Percentiles rank a stretch among this genome's conserved stretches.
Conservation (phyloP, 805 yeast species). For the Priceomyces carsonii region DNA sequence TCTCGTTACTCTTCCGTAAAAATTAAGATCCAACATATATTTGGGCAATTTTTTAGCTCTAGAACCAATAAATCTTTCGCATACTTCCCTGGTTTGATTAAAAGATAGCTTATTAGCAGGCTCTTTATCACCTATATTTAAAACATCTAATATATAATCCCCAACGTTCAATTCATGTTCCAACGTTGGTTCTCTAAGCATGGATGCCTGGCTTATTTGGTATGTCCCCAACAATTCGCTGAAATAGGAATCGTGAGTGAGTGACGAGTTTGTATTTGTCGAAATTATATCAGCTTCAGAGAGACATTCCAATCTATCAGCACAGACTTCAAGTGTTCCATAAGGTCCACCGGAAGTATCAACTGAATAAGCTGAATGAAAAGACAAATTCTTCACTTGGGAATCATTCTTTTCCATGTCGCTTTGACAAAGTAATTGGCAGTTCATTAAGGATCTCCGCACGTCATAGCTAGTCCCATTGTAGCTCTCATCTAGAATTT, state of each 20-base stretch:
- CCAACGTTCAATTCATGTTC: constrained; percentile 44
- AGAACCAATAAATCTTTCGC: constrained; percentile 29
- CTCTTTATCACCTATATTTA: background rate
- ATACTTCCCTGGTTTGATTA: constrained; percentile 12
- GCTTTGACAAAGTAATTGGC: constrained; percentile 42
- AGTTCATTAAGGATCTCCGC: constrained; percentile 44
- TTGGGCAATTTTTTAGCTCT: constrained; percentile 36
- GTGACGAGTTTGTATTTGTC: constrained; percentile 22
- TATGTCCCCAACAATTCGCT: constrained; percentile 39
- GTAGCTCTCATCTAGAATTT: constrained; percentile 21
- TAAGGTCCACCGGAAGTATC: too few species aligned
- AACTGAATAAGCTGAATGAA: too few species aligned
- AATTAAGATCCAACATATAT: constrained; percentile 23
- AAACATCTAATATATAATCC: constrained; percentile 9
- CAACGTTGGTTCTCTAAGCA: constrained; percentile 25
- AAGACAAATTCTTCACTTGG: too few species aligned
- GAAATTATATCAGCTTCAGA: constrained; percentile 32
- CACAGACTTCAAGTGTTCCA: constrained; percentile 2
- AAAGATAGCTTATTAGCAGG: constrained; percentile 8
- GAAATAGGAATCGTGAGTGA: constrained; percentile 22
- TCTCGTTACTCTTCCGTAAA: constrained; percentile 19
- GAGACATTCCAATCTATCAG: constrained; percentile 19
- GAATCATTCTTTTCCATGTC: too few species aligned
- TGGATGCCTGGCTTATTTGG: constrained; percentile 31
- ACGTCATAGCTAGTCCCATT: constrained; percentile 38